phyloP scores from a whole-genome alignment of 345 rosid species.

The Chamaenerion angustifolium region DNA sequence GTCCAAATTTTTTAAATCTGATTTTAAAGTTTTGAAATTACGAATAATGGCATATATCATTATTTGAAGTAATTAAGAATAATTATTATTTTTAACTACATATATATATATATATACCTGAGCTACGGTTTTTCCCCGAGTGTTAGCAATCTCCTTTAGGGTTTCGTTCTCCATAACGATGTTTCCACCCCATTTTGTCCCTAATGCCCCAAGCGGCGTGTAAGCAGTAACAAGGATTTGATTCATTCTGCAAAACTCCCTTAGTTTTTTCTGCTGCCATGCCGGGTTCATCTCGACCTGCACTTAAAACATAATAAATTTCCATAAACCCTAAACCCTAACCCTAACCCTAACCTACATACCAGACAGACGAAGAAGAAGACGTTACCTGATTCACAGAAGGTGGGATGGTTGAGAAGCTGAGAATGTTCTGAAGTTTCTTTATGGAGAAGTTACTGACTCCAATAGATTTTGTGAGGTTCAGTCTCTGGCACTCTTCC shows the following conservation, averaged over 20 bases:
- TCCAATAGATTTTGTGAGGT: conserved; percentile 12
- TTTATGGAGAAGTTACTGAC: conserved; percentile 14
- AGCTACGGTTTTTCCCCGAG: conserved; percentile 12
- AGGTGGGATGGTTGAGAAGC: conserved; percentile 12
- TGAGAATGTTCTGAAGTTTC: conserved; percentile 10
- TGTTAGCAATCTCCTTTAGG: conserved; percentile 13
- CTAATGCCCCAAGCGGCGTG: conserved; percentile 16
- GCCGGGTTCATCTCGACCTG: conserved; percentile 21
- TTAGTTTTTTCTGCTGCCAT: conserved; percentile 20
- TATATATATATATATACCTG: conserved; percentile 16
- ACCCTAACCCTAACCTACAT: too few species aligned
- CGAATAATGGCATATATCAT: too few species aligned
- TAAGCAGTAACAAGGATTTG: conserved; percentile 9
- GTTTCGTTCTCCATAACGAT: conserved; percentile 9
- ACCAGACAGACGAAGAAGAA: too few species aligned
- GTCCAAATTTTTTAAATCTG: too few species aligned
- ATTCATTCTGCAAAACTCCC: conserved; percentile 12
- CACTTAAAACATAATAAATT: too few species aligned
- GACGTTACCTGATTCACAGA: conserved; percentile 13
- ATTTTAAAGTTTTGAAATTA: too few species aligned
- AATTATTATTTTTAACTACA: too few species aligned
- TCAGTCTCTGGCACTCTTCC: conserved; percentile 12
- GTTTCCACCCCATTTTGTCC: conserved; percentile 12
- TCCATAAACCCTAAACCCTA: too few species aligned
- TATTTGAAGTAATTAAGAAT: too few species aligned